These are phyloP conservation scores for Colletotrichum spinosum DNA, from an alignment of 2,329 filamentous ascomycete species.

Conservation along the genomic window DNA sequence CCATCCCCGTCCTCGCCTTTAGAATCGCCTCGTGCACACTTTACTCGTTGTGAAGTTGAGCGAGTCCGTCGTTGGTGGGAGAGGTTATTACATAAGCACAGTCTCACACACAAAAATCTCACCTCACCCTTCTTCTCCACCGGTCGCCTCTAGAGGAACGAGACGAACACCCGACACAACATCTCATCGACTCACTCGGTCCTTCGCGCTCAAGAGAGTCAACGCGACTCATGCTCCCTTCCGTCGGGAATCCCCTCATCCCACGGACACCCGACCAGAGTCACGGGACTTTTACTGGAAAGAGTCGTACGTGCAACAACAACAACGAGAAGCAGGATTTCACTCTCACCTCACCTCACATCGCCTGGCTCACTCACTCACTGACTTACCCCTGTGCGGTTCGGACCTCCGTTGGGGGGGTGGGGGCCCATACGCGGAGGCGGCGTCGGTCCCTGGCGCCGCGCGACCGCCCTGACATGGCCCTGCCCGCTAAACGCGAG, in stretches of 20 bases:
- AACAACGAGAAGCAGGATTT: too few species aligned
- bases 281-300: conserved; percentile 6
- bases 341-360: too few species aligned
- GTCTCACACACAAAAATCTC: too few species aligned
- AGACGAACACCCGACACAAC: conserved; percentile 10
- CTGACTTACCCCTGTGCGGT: background rate
- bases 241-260: background rate
- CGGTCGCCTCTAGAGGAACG: background rate
- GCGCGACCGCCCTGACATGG: conserved; percentile 33
- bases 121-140: too few species aligned
- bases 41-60: too few species aligned
- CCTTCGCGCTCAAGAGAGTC: conserved; percentile 20
- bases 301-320: background rate
- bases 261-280: conserved; percentile 4
- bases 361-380: too few species aligned
- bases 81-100: too few species aligned
- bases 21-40: too few species aligned
- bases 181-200: conserved; percentile 5
- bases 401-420: conserved; percentile 36
- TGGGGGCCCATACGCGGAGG: conserved; percentile 10
- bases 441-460: conserved; percentile 32
- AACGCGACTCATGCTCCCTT: conserved; percentile 15
- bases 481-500: conserved; percentile 20
- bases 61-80: too few species aligned
- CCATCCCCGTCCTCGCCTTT: too few species aligned